Percentiles rank a stretch among this genome's conserved stretches.
These are phyloP conservation scores for Salisapilia sapeloensis DNA, from an alignment of 352 stramenopile genomes.

Conservation along the genomic window DNA sequence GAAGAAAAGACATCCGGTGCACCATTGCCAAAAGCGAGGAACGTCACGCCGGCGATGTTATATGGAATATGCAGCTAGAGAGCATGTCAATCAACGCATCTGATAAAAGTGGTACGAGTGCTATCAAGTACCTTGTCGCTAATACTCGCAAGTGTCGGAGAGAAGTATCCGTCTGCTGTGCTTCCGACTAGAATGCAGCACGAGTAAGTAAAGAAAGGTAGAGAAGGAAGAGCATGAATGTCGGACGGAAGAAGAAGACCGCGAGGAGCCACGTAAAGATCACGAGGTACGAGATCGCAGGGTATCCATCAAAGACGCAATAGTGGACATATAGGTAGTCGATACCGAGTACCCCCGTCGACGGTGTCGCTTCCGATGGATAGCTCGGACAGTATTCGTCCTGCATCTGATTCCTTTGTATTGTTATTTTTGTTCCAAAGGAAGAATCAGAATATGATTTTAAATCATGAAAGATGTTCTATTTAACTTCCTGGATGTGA, in stretches of 20 bases:
- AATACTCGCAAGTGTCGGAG: slow-evolving; percentile 90
- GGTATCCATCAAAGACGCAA: slow-evolving; percentile 23
- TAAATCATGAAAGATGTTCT: too few relatives aligned
- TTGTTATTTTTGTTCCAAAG: background rate
- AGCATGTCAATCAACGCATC: slow-evolving; percentile 2
- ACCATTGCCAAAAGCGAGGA: slow-evolving; percentile 96
- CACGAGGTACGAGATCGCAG: slow-evolving; percentile 26
- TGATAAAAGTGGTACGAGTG: background rate
- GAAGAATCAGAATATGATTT: too few relatives aligned
- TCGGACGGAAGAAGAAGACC: slow-evolving; percentile 75
- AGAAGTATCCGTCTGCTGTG: slow-evolving; percentile 97
- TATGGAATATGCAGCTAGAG: slow-evolving; percentile 54
- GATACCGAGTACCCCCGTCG: slow-evolving; percentile 48
- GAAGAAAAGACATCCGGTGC: slow-evolving; percentile 92
- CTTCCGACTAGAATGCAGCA: slow-evolving; percentile 65
- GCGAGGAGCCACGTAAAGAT: slow-evolving; percentile 48
- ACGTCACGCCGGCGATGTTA: slow-evolving; percentile 92
- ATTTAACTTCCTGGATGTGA: too few relatives aligned
- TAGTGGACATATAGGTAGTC: slow-evolving; percentile 76
- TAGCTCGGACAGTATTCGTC: slow-evolving; percentile 5
- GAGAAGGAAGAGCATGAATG: background rate
- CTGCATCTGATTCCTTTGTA: background rate
- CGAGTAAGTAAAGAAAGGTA: background rate
- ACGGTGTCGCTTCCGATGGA: slow-evolving; percentile 35
- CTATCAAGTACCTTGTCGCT: slow-evolving; percentile 59